Evolutionary conservation across 2,329 filamentous ascomycete genomes (phyloP).

Genomic region (Epichloe sibirici): DNA sequence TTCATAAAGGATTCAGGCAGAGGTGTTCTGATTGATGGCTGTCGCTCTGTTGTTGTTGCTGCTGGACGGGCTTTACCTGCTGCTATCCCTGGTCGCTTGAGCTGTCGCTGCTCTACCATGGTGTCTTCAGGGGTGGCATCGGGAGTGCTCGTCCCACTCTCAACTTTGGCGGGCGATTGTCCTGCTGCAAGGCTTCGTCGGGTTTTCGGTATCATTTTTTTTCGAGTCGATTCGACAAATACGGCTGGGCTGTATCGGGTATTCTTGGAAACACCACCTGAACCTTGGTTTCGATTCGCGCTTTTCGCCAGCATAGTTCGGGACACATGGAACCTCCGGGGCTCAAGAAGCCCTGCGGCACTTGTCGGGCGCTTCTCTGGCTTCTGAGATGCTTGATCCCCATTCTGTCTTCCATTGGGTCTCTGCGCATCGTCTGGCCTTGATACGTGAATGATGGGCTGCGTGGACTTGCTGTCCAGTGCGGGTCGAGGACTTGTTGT

Average conservation of each 20-base stretch:
- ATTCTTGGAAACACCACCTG: slow-evolving; percentile 27
- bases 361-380: not conserved
- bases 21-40: slow-evolving; percentile 12
- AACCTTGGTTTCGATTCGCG: slow-evolving; percentile 9
- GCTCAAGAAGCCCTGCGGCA: slow-evolving; percentile 18
- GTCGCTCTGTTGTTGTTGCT: slow-evolving; percentile 9
- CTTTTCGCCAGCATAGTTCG: slow-evolving; percentile 28
- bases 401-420: slow-evolving; percentile 8
- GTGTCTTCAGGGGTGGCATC: slow-evolving; percentile 1
- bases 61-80: slow-evolving; percentile 11
- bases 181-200: slow-evolving; percentile 11
- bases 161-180: not conserved
- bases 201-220: slow-evolving; percentile 14
- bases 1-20: slow-evolving; percentile 22
- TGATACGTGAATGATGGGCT: slow-evolving; percentile 38
- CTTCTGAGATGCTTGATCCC: not conserved
- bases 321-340: slow-evolving; percentile 44
- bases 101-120: slow-evolving; percentile 13
- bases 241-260: slow-evolving; percentile 32
- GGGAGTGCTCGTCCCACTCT: not conserved
- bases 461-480: not conserved
- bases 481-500: slow-evolving; percentile 15
- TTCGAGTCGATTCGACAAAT: slow-evolving; percentile 42
- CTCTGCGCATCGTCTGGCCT: slow-evolving; percentile 21
- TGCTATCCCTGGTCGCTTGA: slow-evolving; percentile 22